phyloP scores from a whole-genome alignment of 139 green algal genomes.

The Edaphochlamys debaryana region DNA sequence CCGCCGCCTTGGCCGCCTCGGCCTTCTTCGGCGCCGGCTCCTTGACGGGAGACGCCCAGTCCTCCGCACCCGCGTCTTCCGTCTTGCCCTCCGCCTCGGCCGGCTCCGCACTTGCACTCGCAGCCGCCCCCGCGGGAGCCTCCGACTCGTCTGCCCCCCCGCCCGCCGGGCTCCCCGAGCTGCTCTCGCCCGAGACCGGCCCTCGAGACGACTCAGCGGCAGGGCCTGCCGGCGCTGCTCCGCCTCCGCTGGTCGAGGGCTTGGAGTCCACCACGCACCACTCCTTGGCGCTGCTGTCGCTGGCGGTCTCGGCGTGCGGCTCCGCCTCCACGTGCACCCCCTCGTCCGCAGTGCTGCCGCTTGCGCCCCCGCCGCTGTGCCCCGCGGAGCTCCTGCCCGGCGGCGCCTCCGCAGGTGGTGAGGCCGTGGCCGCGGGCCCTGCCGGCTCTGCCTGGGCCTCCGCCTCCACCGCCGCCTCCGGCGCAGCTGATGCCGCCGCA shows the following conservation, averaged over 20 bases:
- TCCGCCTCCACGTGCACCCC: background rate
- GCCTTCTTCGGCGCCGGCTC: background rate
- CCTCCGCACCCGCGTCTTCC: background rate
- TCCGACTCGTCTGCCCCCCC: too few species aligned
- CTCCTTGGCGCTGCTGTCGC: constrained; percentile 39
- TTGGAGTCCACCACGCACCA: constrained; percentile 33
- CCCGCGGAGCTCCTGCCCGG: background rate
- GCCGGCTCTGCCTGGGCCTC: background rate
- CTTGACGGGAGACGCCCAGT: background rate
- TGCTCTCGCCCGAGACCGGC: too few species aligned
- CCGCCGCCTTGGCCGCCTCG: background rate
- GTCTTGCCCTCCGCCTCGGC: background rate
- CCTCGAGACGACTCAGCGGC: too few species aligned
- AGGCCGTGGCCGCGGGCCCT: background rate
- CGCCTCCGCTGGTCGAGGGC: background rate
- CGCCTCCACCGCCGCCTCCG: background rate
- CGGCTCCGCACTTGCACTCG: background rate
- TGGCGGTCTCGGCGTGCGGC: constrained; percentile 26
- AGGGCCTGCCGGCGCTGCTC: too few species aligned
- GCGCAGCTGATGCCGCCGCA: too few species aligned
- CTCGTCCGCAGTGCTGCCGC: background rate
- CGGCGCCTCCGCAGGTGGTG: background rate
- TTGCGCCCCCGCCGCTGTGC: background rate
- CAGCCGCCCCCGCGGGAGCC: background rate
- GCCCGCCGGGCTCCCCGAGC: too few species aligned